Conservation (phyloP, 495 filamentous ascomycete genomes). For the Penicillium goetzii region DNA sequence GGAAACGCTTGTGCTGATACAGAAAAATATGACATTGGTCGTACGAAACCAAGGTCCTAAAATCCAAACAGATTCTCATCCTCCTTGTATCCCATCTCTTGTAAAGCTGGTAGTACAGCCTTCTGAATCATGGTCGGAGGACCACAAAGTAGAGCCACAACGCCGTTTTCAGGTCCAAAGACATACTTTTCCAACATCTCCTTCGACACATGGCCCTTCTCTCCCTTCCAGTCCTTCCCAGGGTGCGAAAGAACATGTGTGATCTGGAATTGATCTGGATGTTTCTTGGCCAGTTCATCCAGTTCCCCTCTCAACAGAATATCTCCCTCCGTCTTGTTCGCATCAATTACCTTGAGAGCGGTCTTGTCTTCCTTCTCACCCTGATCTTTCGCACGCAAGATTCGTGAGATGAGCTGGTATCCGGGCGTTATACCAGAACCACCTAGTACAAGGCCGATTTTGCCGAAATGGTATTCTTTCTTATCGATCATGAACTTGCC, state of each 20-base stretch:
- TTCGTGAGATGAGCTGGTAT: constrained; percentile 3
- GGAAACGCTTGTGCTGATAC: background rate
- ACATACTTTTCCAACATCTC: constrained; percentile 1
- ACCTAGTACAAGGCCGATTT: background rate
- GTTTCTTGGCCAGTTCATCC: background rate
- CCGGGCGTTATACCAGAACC: constrained; percentile 7
- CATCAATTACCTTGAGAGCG: background rate
- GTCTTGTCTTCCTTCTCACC: constrained; percentile 5
- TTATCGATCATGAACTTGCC: constrained; percentile 2
- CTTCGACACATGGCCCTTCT: constrained; percentile 3
- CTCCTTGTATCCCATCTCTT: constrained; percentile 9
- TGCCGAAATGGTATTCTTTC: constrained; percentile 3
- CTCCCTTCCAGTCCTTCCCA: background rate
- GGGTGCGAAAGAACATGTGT: constrained; percentile 4
- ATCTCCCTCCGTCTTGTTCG: constrained; percentile 1
- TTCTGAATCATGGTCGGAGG: constrained; percentile 8
- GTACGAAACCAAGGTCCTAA: background rate
- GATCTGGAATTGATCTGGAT: constrained; percentile 6
- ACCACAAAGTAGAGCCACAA: constrained; percentile 4
- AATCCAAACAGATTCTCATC: constrained; percentile 11
- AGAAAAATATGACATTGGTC: background rate
- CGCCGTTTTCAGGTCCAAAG: background rate
- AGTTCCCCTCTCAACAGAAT: background rate
- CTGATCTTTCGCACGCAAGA: constrained; percentile 1
- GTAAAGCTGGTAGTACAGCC: constrained; percentile 2